Evolutionary conservation across 2,329 filamentous ascomycete genomes (phyloP), one percentile per base, ranked within the genome.

Genomic region (Microdochium bolleyi): DNA sequence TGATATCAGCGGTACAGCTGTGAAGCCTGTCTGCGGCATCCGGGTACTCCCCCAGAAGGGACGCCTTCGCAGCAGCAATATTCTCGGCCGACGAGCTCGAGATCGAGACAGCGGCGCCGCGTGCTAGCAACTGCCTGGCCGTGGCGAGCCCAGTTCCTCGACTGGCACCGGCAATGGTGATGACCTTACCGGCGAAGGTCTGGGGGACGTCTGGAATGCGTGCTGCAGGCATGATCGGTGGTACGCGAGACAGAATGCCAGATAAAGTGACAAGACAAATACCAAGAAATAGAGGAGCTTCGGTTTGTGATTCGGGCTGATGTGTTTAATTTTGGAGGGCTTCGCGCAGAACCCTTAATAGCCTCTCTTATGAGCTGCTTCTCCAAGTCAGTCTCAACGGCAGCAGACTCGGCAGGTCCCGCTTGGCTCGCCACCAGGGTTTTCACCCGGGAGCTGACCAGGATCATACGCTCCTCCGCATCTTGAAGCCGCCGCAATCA

Each of bases 21-120:
- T 27, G 44, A 3, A 24, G 44, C 10, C 24, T 8, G 21, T 53
- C 61, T 49, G 57, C 50, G 30, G 54, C 56, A 5, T 60, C 56
- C 0, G 60, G 63, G 5, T 64, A 59, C 14, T 59, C 54, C 9
- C 55, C 56, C 30, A 57, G 55, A 21, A 68, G 57, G 8, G 58
- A 56, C 14, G 58, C 53, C 16, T 61, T 46, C 0, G 62, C 57
- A 11, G 61, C 60, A 14, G 59, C 58, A 16, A 68, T 48, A 19
- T 64, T 66, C 7, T 61, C 58, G 24, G 58, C 57, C 5, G 62
- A 61, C 1, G 64, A 58, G n/a, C 62, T 62, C 16, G 61, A 61
- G 51, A 66, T 61, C 7, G 66, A 68, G 1, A 68, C 57, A 24
- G 55, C 61, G n/a, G 65, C 66, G 8, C 66, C 65, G n/a, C 65